A percentile compares a stretch with the other conserved stretches of the same genome.
These are phyloP conservation scores for Ceratonia siliqua DNA, from an alignment of 306 rosid species.

Conservation along the genomic window DNA sequence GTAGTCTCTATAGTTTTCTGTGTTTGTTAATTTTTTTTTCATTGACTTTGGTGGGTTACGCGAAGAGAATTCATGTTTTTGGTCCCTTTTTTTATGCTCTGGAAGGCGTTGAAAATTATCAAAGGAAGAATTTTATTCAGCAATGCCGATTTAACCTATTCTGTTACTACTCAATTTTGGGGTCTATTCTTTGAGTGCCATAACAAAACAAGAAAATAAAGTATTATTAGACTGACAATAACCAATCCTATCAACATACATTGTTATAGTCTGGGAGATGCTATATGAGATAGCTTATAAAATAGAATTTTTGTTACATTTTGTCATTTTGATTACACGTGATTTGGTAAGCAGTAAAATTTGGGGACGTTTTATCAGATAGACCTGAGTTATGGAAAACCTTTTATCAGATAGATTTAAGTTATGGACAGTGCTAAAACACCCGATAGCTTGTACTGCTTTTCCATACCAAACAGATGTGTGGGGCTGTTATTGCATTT, in stretches of 20 bases:
- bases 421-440: neutral
- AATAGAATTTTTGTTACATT: neutral
- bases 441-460: neutral
- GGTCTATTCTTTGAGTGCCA: neutral
- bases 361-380: neutral
- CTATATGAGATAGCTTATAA: neutral
- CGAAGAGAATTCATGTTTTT: neutral
- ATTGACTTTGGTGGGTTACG: neutral
- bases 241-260: neutral
- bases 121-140: neutral
- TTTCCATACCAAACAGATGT: neutral
- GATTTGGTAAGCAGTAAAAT: neutral
- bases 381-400: neutral
- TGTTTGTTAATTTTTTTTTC: neutral
- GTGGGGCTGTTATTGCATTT: neutral
- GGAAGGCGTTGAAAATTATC: neutral
- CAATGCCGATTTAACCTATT: neutral
- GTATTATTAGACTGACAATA: neutral
- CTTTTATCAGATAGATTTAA: neutral
- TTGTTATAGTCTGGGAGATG: slow-evolving; percentile 1
- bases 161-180: neutral
- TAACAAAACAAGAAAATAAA: neutral
- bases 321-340: neutral
- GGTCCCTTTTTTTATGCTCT: neutral
- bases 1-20: neutral